These are phyloP conservation scores for Ascochyta clinopodiicola DNA, from an alignment of 2,329 filamentous ascomycete species.

Conservation along the genomic window DNA sequence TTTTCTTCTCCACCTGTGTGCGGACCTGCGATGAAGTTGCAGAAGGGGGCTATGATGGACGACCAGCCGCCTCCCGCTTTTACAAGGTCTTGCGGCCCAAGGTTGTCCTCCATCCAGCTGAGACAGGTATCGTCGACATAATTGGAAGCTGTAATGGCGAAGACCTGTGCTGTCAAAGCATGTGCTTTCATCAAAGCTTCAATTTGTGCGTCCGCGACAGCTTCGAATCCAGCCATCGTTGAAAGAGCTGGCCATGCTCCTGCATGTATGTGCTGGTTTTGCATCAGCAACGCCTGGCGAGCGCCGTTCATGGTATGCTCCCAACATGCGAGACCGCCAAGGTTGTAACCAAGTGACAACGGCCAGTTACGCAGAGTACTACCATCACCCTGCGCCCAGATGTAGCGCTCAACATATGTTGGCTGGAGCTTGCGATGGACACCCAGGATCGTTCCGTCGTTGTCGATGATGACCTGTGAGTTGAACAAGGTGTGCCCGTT, in stretches of 20 bases:
- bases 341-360: slow-evolving; percentile 41
- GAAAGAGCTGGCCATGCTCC: slow-evolving; percentile 49
- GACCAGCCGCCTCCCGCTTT: slow-evolving; percentile 48
- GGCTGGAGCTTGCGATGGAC: slow-evolving; percentile 50
- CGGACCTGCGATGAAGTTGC: slow-evolving; percentile 44
- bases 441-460: slow-evolving; percentile 42
- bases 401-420: slow-evolving; percentile 44
- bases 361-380: slow-evolving; percentile 41
- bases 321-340: slow-evolving; percentile 48
- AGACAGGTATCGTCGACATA: slow-evolving; percentile 54
- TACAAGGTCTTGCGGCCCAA: slow-evolving; percentile 43
- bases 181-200: slow-evolving; percentile 57
- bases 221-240: slow-evolving; percentile 50
- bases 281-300: slow-evolving; percentile 44
- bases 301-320: slow-evolving; percentile 50
- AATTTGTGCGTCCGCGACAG: slow-evolving; percentile 53
- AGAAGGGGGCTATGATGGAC: slow-evolving; percentile 46
- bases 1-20: slow-evolving; percentile 44
- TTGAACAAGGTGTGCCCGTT: slow-evolving; percentile 47
- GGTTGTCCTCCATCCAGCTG: slow-evolving; percentile 49
- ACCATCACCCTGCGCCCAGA: slow-evolving; percentile 47
- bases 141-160: slow-evolving; percentile 52
- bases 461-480: slow-evolving; percentile 46
- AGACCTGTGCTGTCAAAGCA: slow-evolving; percentile 54
- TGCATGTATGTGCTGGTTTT: slow-evolving; percentile 47